Evolutionary conservation across 2,329 filamentous ascomycete species (phyloP).

Genomic region (Colletotrichum sp.): DNA sequence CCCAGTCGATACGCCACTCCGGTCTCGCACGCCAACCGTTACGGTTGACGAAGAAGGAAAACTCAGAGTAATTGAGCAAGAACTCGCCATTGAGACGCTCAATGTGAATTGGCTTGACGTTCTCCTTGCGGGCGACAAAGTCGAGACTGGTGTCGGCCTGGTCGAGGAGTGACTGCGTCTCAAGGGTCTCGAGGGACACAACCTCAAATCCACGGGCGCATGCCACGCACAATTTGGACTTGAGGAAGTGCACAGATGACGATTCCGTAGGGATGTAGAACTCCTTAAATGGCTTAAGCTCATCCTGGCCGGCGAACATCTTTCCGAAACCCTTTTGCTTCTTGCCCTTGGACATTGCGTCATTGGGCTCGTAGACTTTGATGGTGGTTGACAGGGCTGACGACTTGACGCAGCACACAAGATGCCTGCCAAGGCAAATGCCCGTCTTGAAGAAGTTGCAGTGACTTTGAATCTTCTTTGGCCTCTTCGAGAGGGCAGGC

Average conservation of each 20-base stretch:
- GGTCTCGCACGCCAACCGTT: conserved; percentile 96
- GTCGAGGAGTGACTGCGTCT: conserved; percentile 95
- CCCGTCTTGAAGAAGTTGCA: conserved; percentile 99
- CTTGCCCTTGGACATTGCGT: conserved; percentile 90
- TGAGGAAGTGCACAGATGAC: conserved; percentile 97
- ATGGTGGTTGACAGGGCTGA: conserved; percentile 93
- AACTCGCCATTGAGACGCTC: conserved; percentile 97
- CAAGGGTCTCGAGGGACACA: conserved; percentile 94
- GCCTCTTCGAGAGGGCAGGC: conserved; percentile 78
- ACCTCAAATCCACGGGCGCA: conserved; percentile 97
- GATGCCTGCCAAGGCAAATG: conserved; percentile 89
- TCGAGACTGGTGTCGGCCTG: conserved; percentile 98
- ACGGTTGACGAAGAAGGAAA: conserved; percentile 98
- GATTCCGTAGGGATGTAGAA: conserved; percentile 99
- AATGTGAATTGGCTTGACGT: conserved; percentile 94
- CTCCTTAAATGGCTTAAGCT: conserved; percentile 96
- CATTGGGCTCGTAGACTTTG: conserved; percentile 98
- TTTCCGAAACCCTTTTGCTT: conserved; percentile 95
- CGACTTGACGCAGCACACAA: conserved; percentile 96
- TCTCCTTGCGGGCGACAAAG: conserved; percentile 93
- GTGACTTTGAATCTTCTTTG: conserved; percentile 95
- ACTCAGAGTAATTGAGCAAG: conserved; percentile 96
- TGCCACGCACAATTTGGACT: conserved; percentile 94
- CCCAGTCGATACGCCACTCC: conserved; percentile 98
- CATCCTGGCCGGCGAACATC: conserved; percentile 96